Base-by-base conservation (phyloP, 768 basidiomycete species). In the Kwoniella bestiolae region DNA sequence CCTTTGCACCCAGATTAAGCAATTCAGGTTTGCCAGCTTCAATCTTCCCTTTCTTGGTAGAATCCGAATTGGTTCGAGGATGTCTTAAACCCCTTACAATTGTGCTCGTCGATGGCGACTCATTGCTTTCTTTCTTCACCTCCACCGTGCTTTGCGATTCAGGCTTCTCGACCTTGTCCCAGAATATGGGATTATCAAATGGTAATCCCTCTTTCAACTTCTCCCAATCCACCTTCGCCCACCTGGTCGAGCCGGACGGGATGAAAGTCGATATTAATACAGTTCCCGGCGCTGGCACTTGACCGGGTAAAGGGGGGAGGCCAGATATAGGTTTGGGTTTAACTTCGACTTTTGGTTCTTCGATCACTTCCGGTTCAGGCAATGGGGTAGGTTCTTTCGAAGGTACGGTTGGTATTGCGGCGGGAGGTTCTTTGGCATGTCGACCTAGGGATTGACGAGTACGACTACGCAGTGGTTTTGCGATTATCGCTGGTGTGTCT, bases 221-320 rank as follows among this genome's bases (percentile, higher is more conserved):
- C 4, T 55, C 34, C 76, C 74, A 75, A 52, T 72, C 70, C 1
- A 70, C 64, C 53, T 60, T 60, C 21, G 56, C 45, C 76, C 76
- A 78, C 18, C 60, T 49, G 9, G 25, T 29, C 12, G 47, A 28
- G 8, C 31, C 57, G 2, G 61, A 38, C 2, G 74, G 70, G 23
- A 75, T 55, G 5, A 73, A 21, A 7, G 67, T 74, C 12, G 72
- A 70, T 16, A 75, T 35, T 12, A 73, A 45, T 3, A 78, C 68
- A 1, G 74, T 78, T 0, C 74, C 74, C 1, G 61, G 55, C 12
- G 23, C 3, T 2, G 72, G 72, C 35, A 25, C n/a, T 29, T 58
- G 63, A 0, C 71, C 71, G 6, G 66, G 56, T 16, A 69, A 34
- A 23, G 67, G 59, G 5, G 65, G 55, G 18, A 70, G 52, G 4